phyloP scores from a whole-genome alignment of 805 yeast species.

The Saccharomycopsis capsularis region DNA sequence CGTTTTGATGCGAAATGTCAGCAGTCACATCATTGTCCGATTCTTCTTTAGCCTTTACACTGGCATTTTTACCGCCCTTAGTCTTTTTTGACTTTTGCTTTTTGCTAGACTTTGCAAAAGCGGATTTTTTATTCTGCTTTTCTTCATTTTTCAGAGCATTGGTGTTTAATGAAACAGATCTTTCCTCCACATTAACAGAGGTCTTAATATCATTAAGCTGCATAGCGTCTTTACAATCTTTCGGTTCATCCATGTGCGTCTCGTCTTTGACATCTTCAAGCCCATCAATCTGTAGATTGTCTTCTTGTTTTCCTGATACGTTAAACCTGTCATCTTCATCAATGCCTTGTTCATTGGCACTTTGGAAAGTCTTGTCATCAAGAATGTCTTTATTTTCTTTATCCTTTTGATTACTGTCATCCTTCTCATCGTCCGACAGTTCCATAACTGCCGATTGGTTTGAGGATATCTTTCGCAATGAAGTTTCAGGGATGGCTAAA shows the following conservation, averaged over 20 bases:
- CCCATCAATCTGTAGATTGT: too few species aligned
- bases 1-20: background rate
- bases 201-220: background rate
- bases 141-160: too few species aligned
- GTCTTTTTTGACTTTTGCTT: too few species aligned
- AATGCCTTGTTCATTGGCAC: background rate
- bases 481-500: constrained; percentile 17
- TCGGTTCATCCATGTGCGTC: background rate
- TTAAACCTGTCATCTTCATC: constrained; percentile 2
- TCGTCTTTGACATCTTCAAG: background rate
- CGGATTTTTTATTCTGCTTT: too few species aligned
- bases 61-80: background rate
- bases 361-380: background rate
- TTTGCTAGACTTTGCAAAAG: too few species aligned
- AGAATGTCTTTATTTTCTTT: background rate
- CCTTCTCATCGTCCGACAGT: constrained; percentile 2
- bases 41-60: background rate
- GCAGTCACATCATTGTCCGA: background rate
- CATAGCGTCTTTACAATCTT: background rate
- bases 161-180: too few species aligned
- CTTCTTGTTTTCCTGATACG: too few species aligned
- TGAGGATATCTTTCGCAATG: constrained; percentile 11
- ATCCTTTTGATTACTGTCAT: constrained; percentile 1
- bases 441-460: constrained; percentile 4
- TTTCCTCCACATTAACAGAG: background rate